phyloP scores from a whole-genome alignment of 805 yeast genomes.

The Wickerhamiella australiensis region DNA sequence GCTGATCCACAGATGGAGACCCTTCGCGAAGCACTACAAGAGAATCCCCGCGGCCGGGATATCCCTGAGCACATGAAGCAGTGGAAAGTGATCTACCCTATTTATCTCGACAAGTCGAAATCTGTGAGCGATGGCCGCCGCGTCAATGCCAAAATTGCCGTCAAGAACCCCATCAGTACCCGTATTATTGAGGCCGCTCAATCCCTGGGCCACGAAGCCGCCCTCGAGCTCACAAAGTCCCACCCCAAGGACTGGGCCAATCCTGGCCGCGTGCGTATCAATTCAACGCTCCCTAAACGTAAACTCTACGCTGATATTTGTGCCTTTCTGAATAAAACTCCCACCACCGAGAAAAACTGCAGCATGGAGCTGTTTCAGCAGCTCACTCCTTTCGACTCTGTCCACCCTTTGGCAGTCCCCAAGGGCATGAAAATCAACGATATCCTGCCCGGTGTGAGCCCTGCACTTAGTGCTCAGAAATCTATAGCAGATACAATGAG shows the following conservation, averaged over 20 bases:
- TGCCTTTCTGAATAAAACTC: slow-evolving; percentile 48
- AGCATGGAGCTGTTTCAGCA: slow-evolving; percentile 22
- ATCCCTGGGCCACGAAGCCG: slow-evolving; percentile 28
- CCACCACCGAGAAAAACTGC: slow-evolving; percentile 55
- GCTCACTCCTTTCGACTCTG: slow-evolving; percentile 24
- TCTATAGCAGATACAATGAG: slow-evolving; percentile 40
- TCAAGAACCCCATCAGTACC: slow-evolving; percentile 77
- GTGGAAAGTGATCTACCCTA: slow-evolving; percentile 75
- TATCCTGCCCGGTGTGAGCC: slow-evolving; percentile 78
- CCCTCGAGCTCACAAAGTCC: slow-evolving; percentile 52
- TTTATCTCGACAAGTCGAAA: slow-evolving; percentile 75
- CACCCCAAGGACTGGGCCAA: slow-evolving; percentile 98
- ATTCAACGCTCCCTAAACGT: slow-evolving; percentile 50
- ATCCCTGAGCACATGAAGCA: slow-evolving; percentile 46
- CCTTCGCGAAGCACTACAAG: slow-evolving; percentile 1
- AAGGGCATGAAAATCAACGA: slow-evolving; percentile 76
- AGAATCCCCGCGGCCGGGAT: slow-evolving; percentile 40
- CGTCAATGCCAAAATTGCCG: slow-evolving; percentile 55
- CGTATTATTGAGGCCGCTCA: slow-evolving; percentile 60
- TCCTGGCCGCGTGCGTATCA: slow-evolving; percentile 86
- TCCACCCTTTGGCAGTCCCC: slow-evolving; percentile 55
- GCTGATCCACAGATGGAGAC: not conserved
- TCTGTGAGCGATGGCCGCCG: slow-evolving; percentile 75
- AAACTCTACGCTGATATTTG: slow-evolving; percentile 50
- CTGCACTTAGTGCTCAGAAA: slow-evolving; percentile 72